A percentile compares a stretch with the other conserved stretches of the same genome.
These are phyloP conservation scores for Beauveria sp. DNA, from an alignment of 2,329 filamentous ascomycete species.

Conservation along the genomic window DNA sequence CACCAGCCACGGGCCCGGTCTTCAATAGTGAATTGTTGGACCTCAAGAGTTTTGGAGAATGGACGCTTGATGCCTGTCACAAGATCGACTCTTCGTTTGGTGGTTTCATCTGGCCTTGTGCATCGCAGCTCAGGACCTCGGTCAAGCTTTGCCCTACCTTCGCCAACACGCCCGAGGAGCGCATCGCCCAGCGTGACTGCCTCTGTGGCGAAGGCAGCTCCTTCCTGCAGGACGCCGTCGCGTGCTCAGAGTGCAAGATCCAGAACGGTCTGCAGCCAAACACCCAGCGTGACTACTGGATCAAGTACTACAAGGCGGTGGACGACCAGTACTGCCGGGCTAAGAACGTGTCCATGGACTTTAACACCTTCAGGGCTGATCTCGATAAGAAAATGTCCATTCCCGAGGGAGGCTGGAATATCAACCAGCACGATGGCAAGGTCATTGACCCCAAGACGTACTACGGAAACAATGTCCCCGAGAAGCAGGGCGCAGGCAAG, in stretches of 20 bases:
- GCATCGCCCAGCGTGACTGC: background rate
- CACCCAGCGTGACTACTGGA: background rate
- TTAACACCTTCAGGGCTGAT: background rate
- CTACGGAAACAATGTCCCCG: background rate
- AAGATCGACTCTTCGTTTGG: background rate
- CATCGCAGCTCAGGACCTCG: background rate
- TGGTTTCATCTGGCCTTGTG: background rate
- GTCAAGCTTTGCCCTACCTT: background rate
- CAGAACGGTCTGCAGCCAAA: background rate
- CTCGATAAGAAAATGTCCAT: background rate
- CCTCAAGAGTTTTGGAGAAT: accelerated
- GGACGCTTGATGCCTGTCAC: background rate
- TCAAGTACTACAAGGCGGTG: background rate
- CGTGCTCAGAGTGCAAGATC: background rate
- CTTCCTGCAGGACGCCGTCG: background rate
- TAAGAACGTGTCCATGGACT: background rate
- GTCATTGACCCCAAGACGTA: background rate
- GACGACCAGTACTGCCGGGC: background rate
- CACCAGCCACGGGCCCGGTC: background rate
- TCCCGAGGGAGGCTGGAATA: background rate
- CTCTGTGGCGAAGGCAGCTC: background rate
- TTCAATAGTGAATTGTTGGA: background rate
- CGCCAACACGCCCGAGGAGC: background rate
- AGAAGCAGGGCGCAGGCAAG: background rate
- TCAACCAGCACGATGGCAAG: background rate